Evolutionary conservation across 257 asterid species (phyloP), one percentile per base, ranked within the genome.

Genomic region (Solanum microdontum): DNA sequence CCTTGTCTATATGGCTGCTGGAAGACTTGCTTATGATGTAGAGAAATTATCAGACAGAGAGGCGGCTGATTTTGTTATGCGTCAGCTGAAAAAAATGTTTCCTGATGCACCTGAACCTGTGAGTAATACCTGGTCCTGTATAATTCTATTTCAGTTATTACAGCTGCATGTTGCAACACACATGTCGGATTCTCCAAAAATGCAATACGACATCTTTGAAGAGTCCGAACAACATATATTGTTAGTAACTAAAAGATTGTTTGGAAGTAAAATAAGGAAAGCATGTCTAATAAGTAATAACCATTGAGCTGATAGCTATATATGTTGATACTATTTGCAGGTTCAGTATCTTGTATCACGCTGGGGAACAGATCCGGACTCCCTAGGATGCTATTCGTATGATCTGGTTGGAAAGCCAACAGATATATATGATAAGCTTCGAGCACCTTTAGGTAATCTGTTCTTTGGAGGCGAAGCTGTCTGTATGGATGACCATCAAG

Each of bases 1-100:
- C 74, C 99, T 97, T 40, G 99, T 97, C 87, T 97, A 94, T 89
- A 97, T 97, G 99, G 99, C 98, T 72, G 99, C 99, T 84, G 99
- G 99, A 77, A 92, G 94, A 84, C 95, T 96, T 86, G 98, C 99
- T 0, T 85, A 91, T 87, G 99, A 97, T 88, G 94, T 96, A 4
- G 99, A 97, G 94, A 96, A 97, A 92, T 93, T 97, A 48, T 93
- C 98, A 4, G 99, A 97, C 37, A 93, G 92, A 84, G 98, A 92
- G 33, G 95, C 95, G 43, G 94, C 93, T 23, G 87, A 89, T 77
- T 95, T 95, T 84, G 99, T 92, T 33, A 92, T 97, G 98, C 48
- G 86, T 87, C 97, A 97, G 90, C 93, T 97, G 89, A 95, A 91
- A 92, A 92, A 91, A 87, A 97, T 97, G 99, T 96, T 94, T 88